Evolutionary conservation across 2,329 filamentous ascomycete species (phyloP).

Genomic region (Talaromyces islandicus): DNA sequence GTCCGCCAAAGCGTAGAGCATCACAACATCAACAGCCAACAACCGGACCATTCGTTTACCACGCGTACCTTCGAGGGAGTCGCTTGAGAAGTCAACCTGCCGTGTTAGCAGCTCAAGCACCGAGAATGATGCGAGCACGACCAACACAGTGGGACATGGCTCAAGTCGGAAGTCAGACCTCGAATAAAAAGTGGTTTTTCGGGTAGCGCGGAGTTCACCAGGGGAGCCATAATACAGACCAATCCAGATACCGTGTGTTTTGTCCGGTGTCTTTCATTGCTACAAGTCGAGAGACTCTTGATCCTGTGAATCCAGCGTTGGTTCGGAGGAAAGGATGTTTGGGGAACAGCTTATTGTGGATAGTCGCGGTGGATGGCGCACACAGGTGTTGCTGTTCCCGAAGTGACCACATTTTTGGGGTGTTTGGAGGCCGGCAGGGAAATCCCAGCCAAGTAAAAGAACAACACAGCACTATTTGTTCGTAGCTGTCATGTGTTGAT

Average conservation of each 20-base stretch:
- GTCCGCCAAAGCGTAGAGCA: background rate
- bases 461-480: background rate
- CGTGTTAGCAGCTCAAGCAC: constrained; percentile 33
- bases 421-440: background rate
- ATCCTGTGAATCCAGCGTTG: constrained; percentile 20
- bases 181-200: background rate
- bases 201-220: background rate
- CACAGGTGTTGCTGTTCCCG: background rate
- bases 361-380: background rate
- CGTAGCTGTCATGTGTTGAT: constrained; percentile 25
- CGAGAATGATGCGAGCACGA: constrained; percentile 33
- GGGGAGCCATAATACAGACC: constrained; percentile 31
- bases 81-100: constrained; percentile 3
- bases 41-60: background rate
- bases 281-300: constrained; percentile 33
- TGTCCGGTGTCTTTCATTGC: constrained; percentile 32
- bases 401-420: background rate
- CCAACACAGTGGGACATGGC: constrained; percentile 14
- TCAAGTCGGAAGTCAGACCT: background rate
- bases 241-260: constrained; percentile 24
- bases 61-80: background rate
- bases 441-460: background rate
- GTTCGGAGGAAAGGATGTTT: constrained; percentile 5
- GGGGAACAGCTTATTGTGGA: background rate
- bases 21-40: background rate